A percentile compares a stretch with the other conserved stretches of the same genome.
Evolutionary conservation across 164 flowering plant species (phyloP).

Genomic region (Dillenia turbinata): DNA sequence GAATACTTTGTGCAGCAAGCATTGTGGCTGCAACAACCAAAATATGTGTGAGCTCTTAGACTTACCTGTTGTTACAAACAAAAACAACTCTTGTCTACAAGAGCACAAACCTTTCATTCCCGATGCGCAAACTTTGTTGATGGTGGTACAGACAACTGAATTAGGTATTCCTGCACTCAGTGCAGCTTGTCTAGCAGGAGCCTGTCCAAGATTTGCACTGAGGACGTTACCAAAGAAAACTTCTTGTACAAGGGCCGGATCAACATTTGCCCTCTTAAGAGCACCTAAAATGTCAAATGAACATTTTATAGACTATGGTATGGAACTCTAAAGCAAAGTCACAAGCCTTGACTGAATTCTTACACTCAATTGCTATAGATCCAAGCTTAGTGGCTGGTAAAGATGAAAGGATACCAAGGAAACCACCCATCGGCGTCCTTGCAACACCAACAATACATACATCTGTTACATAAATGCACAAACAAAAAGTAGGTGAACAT

Average conservation of each 20-base stretch:
- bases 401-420: slow-evolving; percentile 87
- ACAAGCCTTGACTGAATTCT: not conserved
- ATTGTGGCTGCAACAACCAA: slow-evolving; percentile 48
- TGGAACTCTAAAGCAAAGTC: not conserved
- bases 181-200: slow-evolving; percentile 98
- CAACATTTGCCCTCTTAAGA: slow-evolving; percentile 75
- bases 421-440: slow-evolving; percentile 93
- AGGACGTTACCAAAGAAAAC: slow-evolving; percentile 96
- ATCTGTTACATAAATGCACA: slow-evolving; percentile 41
- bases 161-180: slow-evolving; percentile 88
- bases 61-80: not conserved
- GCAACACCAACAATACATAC: slow-evolving; percentile 96
- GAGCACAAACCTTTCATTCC: slow-evolving; percentile 75
- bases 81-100: not conserved
- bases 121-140: slow-evolving; percentile 91
- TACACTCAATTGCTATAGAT: slow-evolving; percentile 76
- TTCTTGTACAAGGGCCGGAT: slow-evolving; percentile 85
- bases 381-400: slow-evolving; percentile 87
- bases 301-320: too few relatives aligned
- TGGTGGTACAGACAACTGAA: slow-evolving; percentile 80
- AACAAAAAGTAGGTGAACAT: too few relatives aligned
- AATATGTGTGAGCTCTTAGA: not conserved
- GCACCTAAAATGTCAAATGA: slow-evolving; percentile 45
- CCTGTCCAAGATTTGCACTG: slow-evolving; percentile 95
- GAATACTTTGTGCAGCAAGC: slow-evolving; percentile 71